Evolutionary conservation across 108 stramenopile genomes (phyloP), one percentile per base, ranked within the genome.

Genomic region (Cylindrotheca closterium): DNA sequence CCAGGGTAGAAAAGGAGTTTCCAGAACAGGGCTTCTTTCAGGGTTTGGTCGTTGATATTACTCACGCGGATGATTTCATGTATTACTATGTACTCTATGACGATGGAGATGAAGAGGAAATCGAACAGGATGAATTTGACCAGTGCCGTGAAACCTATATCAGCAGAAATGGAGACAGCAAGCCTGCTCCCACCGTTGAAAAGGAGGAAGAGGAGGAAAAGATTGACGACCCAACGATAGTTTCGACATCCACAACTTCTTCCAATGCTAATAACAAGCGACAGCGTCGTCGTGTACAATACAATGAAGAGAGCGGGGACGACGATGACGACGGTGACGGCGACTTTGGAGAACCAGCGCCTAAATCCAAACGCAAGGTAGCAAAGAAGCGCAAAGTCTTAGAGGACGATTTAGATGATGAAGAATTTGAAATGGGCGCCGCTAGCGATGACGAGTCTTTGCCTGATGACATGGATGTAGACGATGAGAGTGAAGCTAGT

Each of bases 271-370:
- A n/a, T n/a, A n/a, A n/a, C n/a, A n/a, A n/a, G n/a, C n/a, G n/a
- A n/a, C n/a, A n/a, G n/a, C n/a, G n/a, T n/a, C n/a, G n/a, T n/a
- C n/a, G n/a, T n/a, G n/a, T n/a, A n/a, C n/a, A n/a, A n/a, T n/a
- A n/a, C n/a, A n/a, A n/a, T n/a, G 47, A 61, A 3, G 26, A 17
- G 23, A 28, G 29, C 26, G 60, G 27, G 24, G 47, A 61, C 17
- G 60, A 52, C 60, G 60, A 62, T 27, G 60, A 62, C 32, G 37
- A 57, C 55, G 55, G 28, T 22, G 33, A 58, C 4, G 18, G 8
- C 22, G 33, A 37, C 7, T 5, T 58, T 58, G 31, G 12, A 10
- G 55, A 55, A 42, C 37, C 37, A 15, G 10, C 37, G 37, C 37
- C 37, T 42, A 42, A 42, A 42, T 15, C 37, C 37, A 42, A 42